A percentile compares a stretch with the other conserved stretches of the same genome.
phyloP scores from a whole-genome alignment of 1,284 basidiomycete genomes.

The Mixia osmundae region DNA sequence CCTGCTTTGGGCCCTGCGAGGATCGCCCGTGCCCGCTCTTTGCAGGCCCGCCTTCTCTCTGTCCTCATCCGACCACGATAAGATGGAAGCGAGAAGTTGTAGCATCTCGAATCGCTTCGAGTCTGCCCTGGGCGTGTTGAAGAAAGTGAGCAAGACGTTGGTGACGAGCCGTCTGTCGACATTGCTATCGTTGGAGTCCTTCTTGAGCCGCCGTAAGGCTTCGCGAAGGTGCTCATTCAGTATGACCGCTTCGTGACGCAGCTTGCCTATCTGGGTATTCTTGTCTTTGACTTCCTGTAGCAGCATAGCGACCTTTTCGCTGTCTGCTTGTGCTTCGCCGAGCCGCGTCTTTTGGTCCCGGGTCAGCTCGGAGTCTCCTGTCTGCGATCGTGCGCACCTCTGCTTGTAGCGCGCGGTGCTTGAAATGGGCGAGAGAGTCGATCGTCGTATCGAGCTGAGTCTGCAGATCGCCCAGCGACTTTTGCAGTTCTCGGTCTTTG shows the following conservation, averaged over 20 bases:
- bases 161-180: conserved; percentile 85
- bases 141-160: conserved; percentile 79
- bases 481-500: conserved; percentile 32
- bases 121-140: conserved; percentile 72
- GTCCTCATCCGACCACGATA: conserved; percentile 74
- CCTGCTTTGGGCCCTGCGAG: conserved; percentile 9
- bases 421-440: conserved; percentile 55
- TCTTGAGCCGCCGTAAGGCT: conserved; percentile 72
- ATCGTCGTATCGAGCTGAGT: conserved; percentile 43
- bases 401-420: conserved; percentile 57
- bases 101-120: conserved; percentile 95
- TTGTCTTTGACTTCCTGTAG: conserved; percentile 89
- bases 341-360: conserved; percentile 25
- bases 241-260: conserved; percentile 86
- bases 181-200: conserved; percentile 59
- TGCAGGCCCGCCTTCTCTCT: conserved; percentile 74
- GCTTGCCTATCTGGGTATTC: conserved; percentile 65
- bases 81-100: conserved; percentile 56
- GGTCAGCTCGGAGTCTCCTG: background rate
- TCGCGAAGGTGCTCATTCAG: conserved; percentile 95
- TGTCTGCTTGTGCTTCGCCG: conserved; percentile 45
- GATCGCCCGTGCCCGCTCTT: conserved; percentile 27
- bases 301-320: conserved; percentile 39
- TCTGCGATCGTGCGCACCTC: conserved; percentile 34
- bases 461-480: conserved; percentile 60